phyloP scores from a whole-genome alignment of 1,284 basidiomycete genomes.

The Papiliotrema laurentii region DNA sequence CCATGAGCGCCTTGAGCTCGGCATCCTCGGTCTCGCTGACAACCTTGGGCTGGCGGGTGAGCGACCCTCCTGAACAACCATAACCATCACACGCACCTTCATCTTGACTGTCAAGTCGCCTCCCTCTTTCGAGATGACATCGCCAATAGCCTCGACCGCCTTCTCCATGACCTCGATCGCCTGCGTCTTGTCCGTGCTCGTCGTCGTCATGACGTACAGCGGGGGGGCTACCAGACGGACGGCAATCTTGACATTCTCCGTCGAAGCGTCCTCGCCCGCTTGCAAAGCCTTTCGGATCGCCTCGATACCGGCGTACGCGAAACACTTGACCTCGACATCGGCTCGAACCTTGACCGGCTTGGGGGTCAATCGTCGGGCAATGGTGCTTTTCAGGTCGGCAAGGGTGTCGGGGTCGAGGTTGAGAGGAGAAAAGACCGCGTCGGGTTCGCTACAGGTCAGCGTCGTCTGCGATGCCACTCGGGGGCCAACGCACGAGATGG shows the following conservation, averaged over 20 bases:
- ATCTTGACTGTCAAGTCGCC: slow-evolving; percentile 91
- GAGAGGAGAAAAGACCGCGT: slow-evolving; percentile 74
- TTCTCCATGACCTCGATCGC: slow-evolving; percentile 91
- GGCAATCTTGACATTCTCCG: slow-evolving; percentile 90
- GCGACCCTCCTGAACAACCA: not conserved
- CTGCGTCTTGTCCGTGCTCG: slow-evolving; percentile 93
- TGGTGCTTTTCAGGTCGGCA: slow-evolving; percentile 71
- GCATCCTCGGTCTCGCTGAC: slow-evolving; percentile 96
- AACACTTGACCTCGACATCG: slow-evolving; percentile 96
- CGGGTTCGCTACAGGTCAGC: slow-evolving; percentile 63
- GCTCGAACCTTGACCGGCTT: slow-evolving; percentile 99
- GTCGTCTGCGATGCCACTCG: not conserved
- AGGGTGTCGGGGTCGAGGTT: slow-evolving; percentile 59
- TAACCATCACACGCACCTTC: slow-evolving; percentile 61
- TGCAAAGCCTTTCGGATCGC: slow-evolving; percentile 90
- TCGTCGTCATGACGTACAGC: slow-evolving; percentile 90
- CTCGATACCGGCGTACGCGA: slow-evolving; percentile 94
- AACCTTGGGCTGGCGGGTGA: slow-evolving; percentile 71
- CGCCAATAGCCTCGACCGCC: slow-evolving; percentile 85
- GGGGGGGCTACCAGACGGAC: slow-evolving; percentile 96
- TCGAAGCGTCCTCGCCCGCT: slow-evolving; percentile 82
- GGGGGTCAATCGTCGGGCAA: slow-evolving; percentile 90
- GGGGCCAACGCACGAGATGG: slow-evolving; percentile 67
- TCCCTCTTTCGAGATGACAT: slow-evolving; percentile 74
- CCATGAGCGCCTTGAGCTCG: slow-evolving; percentile 91